These are phyloP conservation scores for Maudiozyma saulgeensis DNA, from an alignment of 805 yeast genomes.

Conservation along the genomic window DNA sequence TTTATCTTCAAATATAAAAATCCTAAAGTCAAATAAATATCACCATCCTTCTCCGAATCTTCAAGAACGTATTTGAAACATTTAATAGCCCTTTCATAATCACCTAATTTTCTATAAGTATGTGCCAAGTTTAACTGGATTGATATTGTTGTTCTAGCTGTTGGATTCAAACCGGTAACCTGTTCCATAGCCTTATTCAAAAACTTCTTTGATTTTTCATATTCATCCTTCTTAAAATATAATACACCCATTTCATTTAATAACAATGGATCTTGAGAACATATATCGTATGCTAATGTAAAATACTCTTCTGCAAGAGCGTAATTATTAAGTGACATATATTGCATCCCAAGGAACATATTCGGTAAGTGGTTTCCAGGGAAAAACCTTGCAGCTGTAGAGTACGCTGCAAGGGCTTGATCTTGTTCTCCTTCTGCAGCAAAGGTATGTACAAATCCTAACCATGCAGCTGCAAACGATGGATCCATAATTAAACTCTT, in stretches of 20 bases:
- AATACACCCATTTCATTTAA: slow-evolving; percentile 90
- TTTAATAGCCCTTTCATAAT: slow-evolving; percentile 54
- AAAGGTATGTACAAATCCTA: slow-evolving; percentile 96
- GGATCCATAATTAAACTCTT: slow-evolving; percentile 85
- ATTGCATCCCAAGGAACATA: slow-evolving; percentile 91
- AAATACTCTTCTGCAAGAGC: slow-evolving; percentile 82
- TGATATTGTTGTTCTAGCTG: slow-evolving; percentile 74
- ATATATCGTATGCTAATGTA: slow-evolving; percentile 60
- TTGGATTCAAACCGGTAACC: slow-evolving; percentile 60
- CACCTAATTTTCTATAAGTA: slow-evolving; percentile 62
- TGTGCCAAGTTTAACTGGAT: slow-evolving; percentile 84
- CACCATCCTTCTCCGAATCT: slow-evolving; percentile 60
- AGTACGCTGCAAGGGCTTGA: slow-evolving; percentile 94
- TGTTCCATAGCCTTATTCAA: slow-evolving; percentile 64
- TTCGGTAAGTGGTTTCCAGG: slow-evolving; percentile 87
- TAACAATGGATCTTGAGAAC: slow-evolving; percentile 77
- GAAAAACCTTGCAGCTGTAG: slow-evolving; percentile 86
- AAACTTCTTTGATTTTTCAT: slow-evolving; percentile 57
- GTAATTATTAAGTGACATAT: slow-evolving; percentile 75
- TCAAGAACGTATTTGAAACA: slow-evolving; percentile 71
- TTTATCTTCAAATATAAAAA: slow-evolving; percentile 67
- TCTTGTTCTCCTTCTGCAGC: slow-evolving; percentile 98
- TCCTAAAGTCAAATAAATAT: slow-evolving; percentile 76
- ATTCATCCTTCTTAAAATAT: slow-evolving; percentile 65
- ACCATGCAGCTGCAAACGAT: slow-evolving; percentile 91